phyloP scores from a whole-genome alignment of 805 yeast species.

The Maudiozyma saulgeensis region DNA sequence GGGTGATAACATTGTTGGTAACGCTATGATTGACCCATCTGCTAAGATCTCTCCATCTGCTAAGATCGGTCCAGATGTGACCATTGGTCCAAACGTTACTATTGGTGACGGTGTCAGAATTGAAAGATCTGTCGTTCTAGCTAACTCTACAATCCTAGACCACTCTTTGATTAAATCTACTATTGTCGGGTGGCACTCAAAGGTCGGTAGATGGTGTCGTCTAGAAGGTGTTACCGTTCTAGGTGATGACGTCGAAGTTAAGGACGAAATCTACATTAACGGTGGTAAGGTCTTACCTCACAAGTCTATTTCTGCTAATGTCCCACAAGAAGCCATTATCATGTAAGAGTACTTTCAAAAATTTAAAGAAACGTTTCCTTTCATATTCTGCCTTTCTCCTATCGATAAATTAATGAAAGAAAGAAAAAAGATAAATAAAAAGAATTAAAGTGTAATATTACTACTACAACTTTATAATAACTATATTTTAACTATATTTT shows the following conservation, averaged over 20 bases:
- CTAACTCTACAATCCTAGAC: slow-evolving; percentile 85
- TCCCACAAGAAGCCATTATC: slow-evolving; percentile 95
- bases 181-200: slow-evolving; percentile 98
- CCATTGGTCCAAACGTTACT: slow-evolving; percentile 90
- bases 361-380: not conserved
- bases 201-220: slow-evolving; percentile 98
- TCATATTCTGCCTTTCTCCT: not conserved
- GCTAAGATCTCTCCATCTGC: slow-evolving; percentile 89
- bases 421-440: not conserved
- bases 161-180: slow-evolving; percentile 97
- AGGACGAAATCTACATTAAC: slow-evolving; percentile 96
- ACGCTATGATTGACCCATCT: slow-evolving; percentile 88
- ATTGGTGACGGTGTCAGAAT: slow-evolving; percentile 98
- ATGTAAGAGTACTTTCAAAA: slow-evolving; percentile 46
- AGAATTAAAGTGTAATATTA: not conserved
- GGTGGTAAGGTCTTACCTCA: slow-evolving; percentile 99
- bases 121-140: slow-evolving; percentile 85
- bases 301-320: slow-evolving; percentile 90
- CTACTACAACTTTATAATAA: not conserved
- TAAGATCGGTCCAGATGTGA: slow-evolving; percentile 96
- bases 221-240: slow-evolving; percentile 94
- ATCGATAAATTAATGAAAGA: not conserved
- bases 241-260: slow-evolving; percentile 98
- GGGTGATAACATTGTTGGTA: slow-evolving; percentile 72
- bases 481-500: not conserved